A percentile compares a stretch with the other conserved stretches of the same genome.
These are phyloP conservation scores for Fistulinella prunicolor DNA, from an alignment of 768 basidiomycete species.

Conservation along the genomic window DNA sequence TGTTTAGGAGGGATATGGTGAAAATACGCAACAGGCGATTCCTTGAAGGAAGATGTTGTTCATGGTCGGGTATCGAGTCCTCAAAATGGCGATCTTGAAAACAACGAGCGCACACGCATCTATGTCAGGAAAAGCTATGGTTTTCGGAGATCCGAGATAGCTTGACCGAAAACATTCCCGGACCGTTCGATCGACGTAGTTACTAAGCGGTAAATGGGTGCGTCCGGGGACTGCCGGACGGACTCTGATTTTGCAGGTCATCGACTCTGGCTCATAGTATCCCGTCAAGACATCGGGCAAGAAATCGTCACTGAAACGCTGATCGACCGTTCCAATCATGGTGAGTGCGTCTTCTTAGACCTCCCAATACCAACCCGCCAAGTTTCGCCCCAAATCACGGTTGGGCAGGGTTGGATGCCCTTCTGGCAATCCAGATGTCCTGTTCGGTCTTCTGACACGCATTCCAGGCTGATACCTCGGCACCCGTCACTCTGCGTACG, in stretches of 20 bases:
- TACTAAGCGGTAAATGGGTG: no score
- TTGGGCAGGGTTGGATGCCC: conserved; percentile 27
- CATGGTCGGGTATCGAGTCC: no score
- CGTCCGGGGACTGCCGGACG: conserved; percentile 45
- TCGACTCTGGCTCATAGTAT: conserved; percentile 8
- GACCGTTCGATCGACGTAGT: no score
- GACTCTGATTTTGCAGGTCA: conserved; percentile 24
- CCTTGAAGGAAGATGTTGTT: no score
- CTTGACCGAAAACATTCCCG: no score
- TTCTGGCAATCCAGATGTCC: conserved; percentile 21
- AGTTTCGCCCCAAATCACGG: conserved; percentile 7
- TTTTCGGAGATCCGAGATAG: no score
- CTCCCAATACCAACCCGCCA: background rate
- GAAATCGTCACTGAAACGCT: conserved; percentile 20
- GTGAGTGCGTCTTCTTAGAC: conserved; percentile 29
- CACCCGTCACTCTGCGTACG: conserved; percentile 93
- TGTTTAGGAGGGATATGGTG: no score
- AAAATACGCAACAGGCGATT: no score
- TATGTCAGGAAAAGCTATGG: no score
- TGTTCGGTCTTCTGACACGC: conserved; percentile 12
- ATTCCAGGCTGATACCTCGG: conserved; percentile 67
- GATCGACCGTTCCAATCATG: conserved; percentile 30
- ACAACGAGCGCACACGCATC: no score
- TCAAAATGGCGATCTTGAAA: no score
- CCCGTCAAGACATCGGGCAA: conserved; percentile 30